Evolutionary conservation across 2,329 filamentous ascomycete species (phyloP).

Genomic region (Aureobasidium sp.): DNA sequence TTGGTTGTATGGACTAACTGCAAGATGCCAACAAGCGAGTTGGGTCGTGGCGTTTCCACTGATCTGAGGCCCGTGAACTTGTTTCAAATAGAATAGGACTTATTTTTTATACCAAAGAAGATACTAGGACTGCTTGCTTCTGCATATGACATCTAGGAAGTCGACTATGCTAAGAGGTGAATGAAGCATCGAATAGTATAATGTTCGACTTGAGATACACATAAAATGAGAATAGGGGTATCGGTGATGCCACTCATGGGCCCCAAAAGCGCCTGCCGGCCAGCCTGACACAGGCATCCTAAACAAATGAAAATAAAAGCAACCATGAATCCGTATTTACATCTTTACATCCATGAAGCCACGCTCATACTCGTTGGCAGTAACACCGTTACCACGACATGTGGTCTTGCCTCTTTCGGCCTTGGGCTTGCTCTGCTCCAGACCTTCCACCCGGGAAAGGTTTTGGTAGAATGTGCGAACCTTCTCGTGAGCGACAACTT

Average conservation of each 20-base stretch:
- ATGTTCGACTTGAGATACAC: neutral
- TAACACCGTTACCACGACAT: slow-evolving; percentile 22
- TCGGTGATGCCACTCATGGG: slow-evolving; percentile 11
- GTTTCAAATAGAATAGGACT: neutral
- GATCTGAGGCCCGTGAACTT: neutral
- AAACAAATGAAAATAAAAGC: slow-evolving; percentile 9
- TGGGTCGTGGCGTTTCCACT: no score
- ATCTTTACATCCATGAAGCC: slow-evolving; percentile 8
- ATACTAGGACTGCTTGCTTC: neutral
- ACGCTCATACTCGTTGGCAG: slow-evolving; percentile 26
- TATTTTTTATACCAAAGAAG: neutral
- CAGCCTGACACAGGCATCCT: slow-evolving; percentile 4
- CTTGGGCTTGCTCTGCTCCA: slow-evolving; percentile 24
- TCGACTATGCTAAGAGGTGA: neutral
- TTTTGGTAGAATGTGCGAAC: slow-evolving; percentile 81
- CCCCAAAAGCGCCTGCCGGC: slow-evolving; percentile 10
- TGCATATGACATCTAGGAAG: neutral
- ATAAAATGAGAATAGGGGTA: slow-evolving; percentile 12
- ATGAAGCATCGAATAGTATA: neutral
- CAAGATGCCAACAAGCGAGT: no score
- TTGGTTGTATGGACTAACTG: no score
- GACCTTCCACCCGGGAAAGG: slow-evolving; percentile 60
- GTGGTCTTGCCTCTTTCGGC: slow-evolving; percentile 25
- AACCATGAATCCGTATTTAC: neutral
- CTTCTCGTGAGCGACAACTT: slow-evolving; percentile 87